Conservation (phyloP, 2,329 filamentous ascomycete genomes). For the Paecilomyces fulvus region DNA sequence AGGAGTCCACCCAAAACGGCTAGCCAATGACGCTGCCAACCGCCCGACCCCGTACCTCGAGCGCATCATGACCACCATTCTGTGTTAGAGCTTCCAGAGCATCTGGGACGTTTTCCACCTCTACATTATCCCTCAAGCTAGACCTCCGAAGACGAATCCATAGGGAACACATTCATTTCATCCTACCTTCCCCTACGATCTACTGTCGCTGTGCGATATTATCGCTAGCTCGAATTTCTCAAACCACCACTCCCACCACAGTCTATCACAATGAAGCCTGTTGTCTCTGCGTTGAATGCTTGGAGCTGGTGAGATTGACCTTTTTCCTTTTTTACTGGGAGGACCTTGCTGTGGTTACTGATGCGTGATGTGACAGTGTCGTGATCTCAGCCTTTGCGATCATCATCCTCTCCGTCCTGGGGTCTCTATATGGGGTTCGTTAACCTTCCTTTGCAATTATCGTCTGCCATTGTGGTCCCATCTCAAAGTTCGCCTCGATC, state of each 20-base stretch:
- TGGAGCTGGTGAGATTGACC: conserved; percentile 72
- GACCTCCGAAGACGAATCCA: background rate
- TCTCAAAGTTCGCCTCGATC: too few relatives aligned
- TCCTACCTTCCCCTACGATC: background rate
- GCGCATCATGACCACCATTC: background rate
- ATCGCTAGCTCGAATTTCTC: background rate
- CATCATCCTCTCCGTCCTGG: conserved; percentile 56
- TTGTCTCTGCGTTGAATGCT: conserved; percentile 84
- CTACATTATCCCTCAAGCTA: background rate
- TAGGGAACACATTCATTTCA: background rate
- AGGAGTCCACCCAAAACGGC: background rate
- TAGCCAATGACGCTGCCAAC: background rate
- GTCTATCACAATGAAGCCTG: conserved; percentile 71
- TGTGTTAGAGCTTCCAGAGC: background rate
- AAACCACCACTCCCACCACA: background rate
- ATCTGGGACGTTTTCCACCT: background rate
- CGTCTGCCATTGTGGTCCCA: too few relatives aligned
- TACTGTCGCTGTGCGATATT: background rate
- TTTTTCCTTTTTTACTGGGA: background rate
- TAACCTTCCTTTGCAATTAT: conserved; percentile 1
- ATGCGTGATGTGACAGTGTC: conserved; percentile 47
- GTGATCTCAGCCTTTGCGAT: conserved; percentile 58
- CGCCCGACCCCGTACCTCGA: background rate
- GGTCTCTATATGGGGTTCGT: conserved; percentile 64
- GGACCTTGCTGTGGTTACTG: conserved; percentile 2